A percentile compares a stretch with the other conserved stretches of the same genome.
These are phyloP conservation scores for Cadophora luteo-olivacea DNA, from an alignment of 2,329 filamentous ascomycete species.

Conservation along the genomic window DNA sequence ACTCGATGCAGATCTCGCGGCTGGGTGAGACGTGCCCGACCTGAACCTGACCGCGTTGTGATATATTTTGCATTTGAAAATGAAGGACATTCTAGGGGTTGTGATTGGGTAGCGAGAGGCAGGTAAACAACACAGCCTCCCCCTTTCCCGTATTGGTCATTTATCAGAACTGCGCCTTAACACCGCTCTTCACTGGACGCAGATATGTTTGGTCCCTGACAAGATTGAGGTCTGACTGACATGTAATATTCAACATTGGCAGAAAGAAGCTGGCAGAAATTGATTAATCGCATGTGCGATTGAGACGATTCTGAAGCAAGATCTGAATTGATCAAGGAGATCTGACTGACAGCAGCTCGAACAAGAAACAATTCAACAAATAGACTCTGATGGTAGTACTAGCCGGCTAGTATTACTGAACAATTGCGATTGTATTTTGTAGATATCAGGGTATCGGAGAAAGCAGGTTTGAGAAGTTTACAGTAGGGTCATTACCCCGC, in stretches of 20 bases:
- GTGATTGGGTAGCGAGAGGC: conserved; percentile 9
- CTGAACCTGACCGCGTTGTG: conserved; percentile 4
- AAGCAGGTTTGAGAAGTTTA: background rate
- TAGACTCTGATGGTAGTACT: background rate
- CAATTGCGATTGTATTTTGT: background rate
- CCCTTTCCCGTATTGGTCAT: background rate
- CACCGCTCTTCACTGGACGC: background rate
- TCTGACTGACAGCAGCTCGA: background rate
- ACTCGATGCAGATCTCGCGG: background rate
- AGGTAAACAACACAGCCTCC: conserved; percentile 20
- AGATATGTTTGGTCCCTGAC: background rate
- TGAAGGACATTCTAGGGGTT: background rate
- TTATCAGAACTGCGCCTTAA: conserved; percentile 12
- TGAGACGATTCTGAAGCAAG: no score
- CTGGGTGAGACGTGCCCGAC: background rate
- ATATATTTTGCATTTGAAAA: background rate
- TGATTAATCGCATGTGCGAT: background rate
- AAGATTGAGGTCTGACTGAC: background rate
- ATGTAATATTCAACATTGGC: background rate
- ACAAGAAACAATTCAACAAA: background rate
- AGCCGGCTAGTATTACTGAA: background rate
- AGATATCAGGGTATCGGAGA: background rate
- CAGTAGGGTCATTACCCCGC: conserved; percentile 5
- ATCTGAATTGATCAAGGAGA: background rate
- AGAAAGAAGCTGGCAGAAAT: background rate